Base-by-base conservation (phyloP, 768 basidiomycete species). In the Rhizopogon vulgaris region DNA sequence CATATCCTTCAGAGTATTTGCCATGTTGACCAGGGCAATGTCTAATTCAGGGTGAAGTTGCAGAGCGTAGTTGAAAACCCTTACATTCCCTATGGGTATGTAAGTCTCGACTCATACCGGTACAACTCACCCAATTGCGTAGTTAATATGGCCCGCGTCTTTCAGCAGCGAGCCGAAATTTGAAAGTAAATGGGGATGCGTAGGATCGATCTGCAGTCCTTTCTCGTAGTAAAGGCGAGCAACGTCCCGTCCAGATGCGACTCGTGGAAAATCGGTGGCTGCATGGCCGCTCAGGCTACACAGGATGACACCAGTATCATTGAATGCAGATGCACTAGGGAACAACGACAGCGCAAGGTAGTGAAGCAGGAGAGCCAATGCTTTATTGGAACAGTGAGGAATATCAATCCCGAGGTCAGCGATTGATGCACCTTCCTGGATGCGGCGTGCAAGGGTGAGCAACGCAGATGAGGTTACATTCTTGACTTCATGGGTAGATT, bases 91-190 rank as follows among this genome's bases (percentile, higher is more conserved):
- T 28, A 34, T 15, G 28, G 45, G 56, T 36, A 60, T 48, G 32
- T 28, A 10, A 43, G 43, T n/a, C n/a, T 30, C 36, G 24, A 40
- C 8, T 28, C 39, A 25, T 17, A 36, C 27, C 36, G 11, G 14
- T 30, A 49, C 15, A 32, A 56, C 72, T 51, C 41, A 77, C 75
- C 63, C 61, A 40, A 79, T 71, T 3, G 78, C 78, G 43, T 72
- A 63, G 0, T 63, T 63, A 8, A 67, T 61, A 22, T 72, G 64
- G 5, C 78, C 78, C 30, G 72, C 68, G 53, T 79, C 78, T 56
- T 79, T 79, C 51, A 77, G 58, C 12, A 79, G 69, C 8, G 76
- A 77, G 4, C 78, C 78, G 24, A 76, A 63, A 55, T 79, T 79
- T 4, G 76, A 78, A 48, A 78, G 69, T 12, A 79, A 60, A 55